Conservation (phyloP, 352 stramenopile genomes). For the Globisporangium uncinulatum region DNA sequence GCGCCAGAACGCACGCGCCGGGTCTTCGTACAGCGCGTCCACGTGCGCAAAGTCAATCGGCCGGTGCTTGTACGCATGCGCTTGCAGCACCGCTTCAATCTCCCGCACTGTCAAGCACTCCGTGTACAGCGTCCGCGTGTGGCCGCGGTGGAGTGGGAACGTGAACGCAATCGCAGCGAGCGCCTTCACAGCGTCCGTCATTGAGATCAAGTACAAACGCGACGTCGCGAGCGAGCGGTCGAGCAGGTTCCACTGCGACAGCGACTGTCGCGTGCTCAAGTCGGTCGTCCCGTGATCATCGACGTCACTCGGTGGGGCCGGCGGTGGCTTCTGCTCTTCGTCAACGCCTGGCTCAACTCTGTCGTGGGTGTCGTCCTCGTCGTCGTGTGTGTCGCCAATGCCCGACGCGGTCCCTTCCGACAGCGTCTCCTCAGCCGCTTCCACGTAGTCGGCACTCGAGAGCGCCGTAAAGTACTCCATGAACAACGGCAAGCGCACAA, state of each 20-base stretch:
- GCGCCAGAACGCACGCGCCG: conserved; percentile 43
- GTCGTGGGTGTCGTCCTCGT: conserved; percentile 2
- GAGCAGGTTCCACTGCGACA: conserved; percentile 27
- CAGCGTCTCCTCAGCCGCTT: background rate
- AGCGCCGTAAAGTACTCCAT: conserved; percentile 79
- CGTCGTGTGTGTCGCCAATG: background rate
- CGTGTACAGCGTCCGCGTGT: conserved; percentile 43
- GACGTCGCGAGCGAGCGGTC: conserved; percentile 35
- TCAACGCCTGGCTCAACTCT: background rate
- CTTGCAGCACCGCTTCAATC: conserved; percentile 33
- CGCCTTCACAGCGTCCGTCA: conserved; percentile 51
- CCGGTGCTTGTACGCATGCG: conserved; percentile 26
- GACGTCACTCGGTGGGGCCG: background rate
- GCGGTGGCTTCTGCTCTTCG: background rate
- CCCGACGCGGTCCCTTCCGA: background rate
- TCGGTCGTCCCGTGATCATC: too few relatives aligned
- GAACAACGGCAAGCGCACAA: conserved; percentile 65
- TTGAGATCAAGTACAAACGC: conserved; percentile 44
- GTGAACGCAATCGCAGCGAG: conserved; percentile 40
- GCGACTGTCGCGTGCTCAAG: background rate
- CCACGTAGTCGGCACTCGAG: conserved; percentile 9
- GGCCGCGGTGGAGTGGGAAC: conserved; percentile 47
- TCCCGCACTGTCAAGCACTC: conserved; percentile 36
- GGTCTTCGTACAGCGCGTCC: conserved; percentile 32
- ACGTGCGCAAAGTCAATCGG: conserved; percentile 33